phyloP scores from a whole-genome alignment of 192 early-diverging fungal species.

The Gamsiella multidivaricata region DNA sequence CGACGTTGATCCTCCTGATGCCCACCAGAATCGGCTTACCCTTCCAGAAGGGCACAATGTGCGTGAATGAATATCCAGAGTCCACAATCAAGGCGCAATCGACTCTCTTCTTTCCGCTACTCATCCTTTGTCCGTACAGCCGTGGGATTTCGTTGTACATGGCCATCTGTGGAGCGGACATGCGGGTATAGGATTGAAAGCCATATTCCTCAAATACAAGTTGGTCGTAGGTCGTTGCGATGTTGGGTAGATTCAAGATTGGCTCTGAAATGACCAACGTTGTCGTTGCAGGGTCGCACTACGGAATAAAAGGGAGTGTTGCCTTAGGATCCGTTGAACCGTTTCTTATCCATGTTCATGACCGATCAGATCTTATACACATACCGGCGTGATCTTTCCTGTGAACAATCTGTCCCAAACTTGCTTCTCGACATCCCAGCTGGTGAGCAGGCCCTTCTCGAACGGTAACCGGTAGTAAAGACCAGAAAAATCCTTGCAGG shows the following conservation, averaged over 20 bases:
- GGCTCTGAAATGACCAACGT: constrained; percentile 81
- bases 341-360: too few relatives aligned
- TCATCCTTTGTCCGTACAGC: constrained; percentile 53
- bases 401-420: constrained; percentile 85
- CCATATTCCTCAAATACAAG: constrained; percentile 88
- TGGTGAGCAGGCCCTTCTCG: constrained; percentile 82
- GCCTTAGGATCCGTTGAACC: background rate
- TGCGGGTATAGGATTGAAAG: constrained; percentile 65
- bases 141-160: constrained; percentile 62
- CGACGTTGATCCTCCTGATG: constrained; percentile 82
- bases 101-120: constrained; percentile 38
- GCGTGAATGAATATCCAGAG: constrained; percentile 84
- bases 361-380: background rate
- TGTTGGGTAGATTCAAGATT: constrained; percentile 78
- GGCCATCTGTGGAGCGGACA: constrained; percentile 61
- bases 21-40: constrained; percentile 65
- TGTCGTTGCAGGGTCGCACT: constrained; percentile 70
- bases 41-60: constrained; percentile 75
- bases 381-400: constrained; percentile 70
- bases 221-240: constrained; percentile 81
- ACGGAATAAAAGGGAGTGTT: background rate
- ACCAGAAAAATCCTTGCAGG: constrained; percentile 75
- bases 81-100: constrained; percentile 83
- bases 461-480: constrained; percentile 80
- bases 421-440: constrained; percentile 82